Base-by-base conservation (phyloP, 805 yeast genomes). In the Ogataea dorogensis region DNA sequence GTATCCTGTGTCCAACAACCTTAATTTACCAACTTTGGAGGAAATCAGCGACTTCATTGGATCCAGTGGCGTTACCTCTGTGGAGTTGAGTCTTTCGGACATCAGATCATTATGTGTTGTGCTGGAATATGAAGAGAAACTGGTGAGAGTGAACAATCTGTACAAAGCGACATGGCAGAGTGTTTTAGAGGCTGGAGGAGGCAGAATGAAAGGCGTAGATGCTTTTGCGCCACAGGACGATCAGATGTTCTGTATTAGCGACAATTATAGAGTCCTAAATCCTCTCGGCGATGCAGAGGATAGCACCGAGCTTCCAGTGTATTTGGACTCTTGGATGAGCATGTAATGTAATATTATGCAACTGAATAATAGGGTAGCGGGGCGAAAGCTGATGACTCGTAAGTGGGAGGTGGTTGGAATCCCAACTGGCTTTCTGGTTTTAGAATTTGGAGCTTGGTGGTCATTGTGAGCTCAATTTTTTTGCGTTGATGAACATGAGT, bases 21-120 rank as follows among this genome's bases (percentile, higher is more conserved):
- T 84, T 2, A 71, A 70, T 33, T 77, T 80, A 43, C 88, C 91
- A 7, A 75, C 81, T 2, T 67, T 86, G n/a, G 77, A 77, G 29
- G 79, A 81, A 36, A 85, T 93, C 25, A 73, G 79, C 57, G 79
- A 77, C 16, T 91, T 88, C 54, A 86, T 93, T 23, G 65, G 71
- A 9, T 64, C 71, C 12, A 75, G 84, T 24, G 82, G 83, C 34
- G 81, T 93, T 40, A 82, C 96, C 7, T 77, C 82, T 23, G 89
- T 87, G 14, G 96, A 89, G 34, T 70, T 93, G 41, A 77, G 78
- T 3, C 66, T 75, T 14, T 68, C 74, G 23, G 95, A 93, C 56
- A 80, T 93, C 31, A 69, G 88, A 39, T 69, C 94, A 0, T 65
- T 93, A 15, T 87, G 97, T 58, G 94, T 88, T 46, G 97, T 93